Evolutionary conservation across 441 rosid genomes (phyloP).

Genomic region (Metrosideros polymorpha): DNA sequence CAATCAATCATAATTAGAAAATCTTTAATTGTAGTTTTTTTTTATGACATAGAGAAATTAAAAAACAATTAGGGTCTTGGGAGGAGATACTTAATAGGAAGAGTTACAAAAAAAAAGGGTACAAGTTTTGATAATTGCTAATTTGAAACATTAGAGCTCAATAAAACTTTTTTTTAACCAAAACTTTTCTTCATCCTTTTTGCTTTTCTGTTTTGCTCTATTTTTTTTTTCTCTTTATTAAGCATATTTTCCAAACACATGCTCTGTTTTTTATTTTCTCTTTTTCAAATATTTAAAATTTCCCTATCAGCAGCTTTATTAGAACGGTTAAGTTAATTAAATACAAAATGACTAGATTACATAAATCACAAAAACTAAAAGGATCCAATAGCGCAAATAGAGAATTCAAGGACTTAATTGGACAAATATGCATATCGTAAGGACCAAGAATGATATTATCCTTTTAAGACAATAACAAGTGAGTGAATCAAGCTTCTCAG

Average conservation of each 20-base stretch:
- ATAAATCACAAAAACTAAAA: background rate
- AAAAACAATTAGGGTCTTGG: background rate
- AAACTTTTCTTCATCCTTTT: background rate
- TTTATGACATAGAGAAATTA: background rate
- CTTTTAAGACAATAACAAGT: background rate
- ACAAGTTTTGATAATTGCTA: background rate
- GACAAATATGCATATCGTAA: background rate
- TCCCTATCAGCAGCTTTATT: background rate
- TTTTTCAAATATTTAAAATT: background rate
- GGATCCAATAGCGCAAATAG: background rate
- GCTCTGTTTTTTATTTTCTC: background rate
- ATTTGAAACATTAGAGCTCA: background rate
- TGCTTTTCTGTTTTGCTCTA: too few species aligned
- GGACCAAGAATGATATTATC: background rate
- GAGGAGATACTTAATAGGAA: background rate
- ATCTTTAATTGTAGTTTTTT: too few species aligned
- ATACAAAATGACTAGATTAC: background rate
- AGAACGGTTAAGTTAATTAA: background rate
- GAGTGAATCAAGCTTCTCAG: background rate
- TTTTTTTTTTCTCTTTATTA: background rate
- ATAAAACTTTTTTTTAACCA: background rate
- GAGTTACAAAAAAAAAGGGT: background rate
- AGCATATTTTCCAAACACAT: background rate
- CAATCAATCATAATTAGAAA: too few species aligned
- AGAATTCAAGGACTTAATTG: background rate